These are phyloP conservation scores for Diplodia seriata DNA, from an alignment of 2,329 filamentous ascomycete species.

Conservation along the genomic window DNA sequence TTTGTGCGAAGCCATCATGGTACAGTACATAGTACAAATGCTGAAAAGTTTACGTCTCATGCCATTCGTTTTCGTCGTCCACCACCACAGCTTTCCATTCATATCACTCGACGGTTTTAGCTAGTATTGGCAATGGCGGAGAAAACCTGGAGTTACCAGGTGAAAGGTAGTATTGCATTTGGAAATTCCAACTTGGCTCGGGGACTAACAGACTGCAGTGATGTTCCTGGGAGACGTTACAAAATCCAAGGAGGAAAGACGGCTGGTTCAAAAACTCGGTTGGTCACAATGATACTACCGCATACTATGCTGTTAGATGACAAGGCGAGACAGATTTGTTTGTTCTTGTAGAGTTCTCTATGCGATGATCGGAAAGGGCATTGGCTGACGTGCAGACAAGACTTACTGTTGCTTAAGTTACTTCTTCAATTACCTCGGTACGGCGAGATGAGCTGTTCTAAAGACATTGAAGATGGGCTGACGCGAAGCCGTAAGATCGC, in stretches of 20 bases:
- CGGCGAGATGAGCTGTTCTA: background rate
- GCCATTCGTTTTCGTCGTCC: background rate
- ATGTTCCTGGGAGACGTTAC: slow-evolving; percentile 17
- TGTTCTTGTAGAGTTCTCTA: slow-evolving; percentile 36
- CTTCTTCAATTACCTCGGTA: slow-evolving; percentile 45
- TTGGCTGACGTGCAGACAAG: slow-evolving; percentile 29
- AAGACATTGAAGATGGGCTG: background rate
- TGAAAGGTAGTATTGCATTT: background rate
- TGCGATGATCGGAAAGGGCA: background rate
- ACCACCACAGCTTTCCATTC: background rate
- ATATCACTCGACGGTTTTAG: background rate
- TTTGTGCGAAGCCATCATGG: background rate
- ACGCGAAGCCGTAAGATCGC: slow-evolving; percentile 35
- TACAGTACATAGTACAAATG: background rate
- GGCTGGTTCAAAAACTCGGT: slow-evolving; percentile 42
- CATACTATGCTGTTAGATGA: background rate
- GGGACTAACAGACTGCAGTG: background rate
- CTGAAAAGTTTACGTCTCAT: background rate
- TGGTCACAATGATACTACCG: slow-evolving; percentile 21
- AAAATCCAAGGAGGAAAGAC: slow-evolving; percentile 38
- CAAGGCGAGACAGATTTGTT: slow-evolving; percentile 38
- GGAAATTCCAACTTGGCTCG: background rate
- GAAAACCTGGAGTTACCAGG: background rate
- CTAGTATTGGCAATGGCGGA: background rate
- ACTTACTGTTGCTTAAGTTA: slow-evolving; percentile 43